Percentiles rank a stretch among this genome's conserved stretches.
Conservation (phyloP, 2,329 filamentous ascomycete species). For the Calonectria multiphialidica region DNA sequence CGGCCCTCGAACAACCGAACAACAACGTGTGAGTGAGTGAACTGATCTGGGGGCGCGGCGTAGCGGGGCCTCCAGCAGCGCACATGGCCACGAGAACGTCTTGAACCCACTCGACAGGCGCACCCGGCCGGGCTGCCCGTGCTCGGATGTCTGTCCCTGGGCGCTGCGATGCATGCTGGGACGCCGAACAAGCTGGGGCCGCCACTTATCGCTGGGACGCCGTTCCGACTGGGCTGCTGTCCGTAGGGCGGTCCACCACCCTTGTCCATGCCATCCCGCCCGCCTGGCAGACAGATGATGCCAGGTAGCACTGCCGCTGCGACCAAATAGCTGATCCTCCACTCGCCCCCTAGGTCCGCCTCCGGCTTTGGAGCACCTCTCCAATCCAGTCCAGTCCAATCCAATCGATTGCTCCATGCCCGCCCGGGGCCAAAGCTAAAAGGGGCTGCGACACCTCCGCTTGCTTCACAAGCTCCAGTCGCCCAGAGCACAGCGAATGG, state of each 20-base stretch:
- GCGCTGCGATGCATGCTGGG: conserved; percentile 4
- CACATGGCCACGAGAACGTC: background rate
- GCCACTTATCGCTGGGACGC: conserved; percentile 25
- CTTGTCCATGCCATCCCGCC: conserved; percentile 6
- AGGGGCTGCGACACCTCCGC: conserved; percentile 17
- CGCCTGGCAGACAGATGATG: conserved; percentile 15
- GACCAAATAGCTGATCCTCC: conserved; percentile 25
- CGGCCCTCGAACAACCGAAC: conserved; percentile 17
- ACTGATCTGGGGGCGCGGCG: conserved; percentile 24
- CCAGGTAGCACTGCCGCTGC: conserved; percentile 13
- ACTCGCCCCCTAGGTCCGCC: conserved; percentile 11
- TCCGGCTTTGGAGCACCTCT: background rate
- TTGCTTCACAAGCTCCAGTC: conserved; percentile 23
- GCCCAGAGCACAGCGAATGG: conserved; percentile 37
- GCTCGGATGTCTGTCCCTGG: conserved; percentile 14
- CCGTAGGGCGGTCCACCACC: conserved; percentile 3
- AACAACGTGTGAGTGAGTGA: conserved; percentile 34
- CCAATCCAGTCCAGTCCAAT: background rate
- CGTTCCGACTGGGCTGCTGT: conserved; percentile 14
- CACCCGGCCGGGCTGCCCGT: conserved; percentile 17
- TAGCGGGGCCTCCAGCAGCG: conserved; percentile 11
- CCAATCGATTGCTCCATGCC: conserved; percentile 19
- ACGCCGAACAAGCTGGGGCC: conserved; percentile 24
- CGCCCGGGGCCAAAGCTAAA: conserved; percentile 17
- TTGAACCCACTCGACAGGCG: background rate